A percentile compares a stretch with the other conserved stretches of the same genome.
Evolutionary conservation across 768 basidiomycete species (phyloP).

Genomic region (Russula vinacea): DNA sequence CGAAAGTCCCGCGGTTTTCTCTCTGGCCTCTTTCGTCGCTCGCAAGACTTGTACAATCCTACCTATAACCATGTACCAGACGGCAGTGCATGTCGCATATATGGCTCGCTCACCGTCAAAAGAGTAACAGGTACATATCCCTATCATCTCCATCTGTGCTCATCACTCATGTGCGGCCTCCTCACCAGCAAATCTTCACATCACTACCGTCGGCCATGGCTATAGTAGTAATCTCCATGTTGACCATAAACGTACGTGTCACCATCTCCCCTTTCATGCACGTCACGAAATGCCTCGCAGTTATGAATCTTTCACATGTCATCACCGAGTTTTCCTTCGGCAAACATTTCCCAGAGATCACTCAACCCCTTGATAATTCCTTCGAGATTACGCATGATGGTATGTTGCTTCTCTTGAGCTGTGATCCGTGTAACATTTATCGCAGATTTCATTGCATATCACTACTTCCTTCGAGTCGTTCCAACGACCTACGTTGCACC

Average conservation of each 20-base stretch:
- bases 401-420: constrained; percentile 40
- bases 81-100: constrained; percentile 80
- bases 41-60: constrained; percentile 54
- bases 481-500: constrained; percentile 90
- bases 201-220: constrained; percentile 93
- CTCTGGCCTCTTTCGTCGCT: constrained; percentile 49
- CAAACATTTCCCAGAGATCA: constrained; percentile 91
- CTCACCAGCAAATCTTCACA: constrained; percentile 78
- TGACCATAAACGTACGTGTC: constrained; percentile 70
- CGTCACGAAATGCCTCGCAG: constrained; percentile 40
- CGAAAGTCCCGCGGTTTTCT: constrained; percentile 73
- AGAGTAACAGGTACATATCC: constrained; percentile 71
- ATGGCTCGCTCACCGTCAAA: constrained; percentile 78
- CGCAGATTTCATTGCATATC: constrained; percentile 83
- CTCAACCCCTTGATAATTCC: constrained; percentile 90
- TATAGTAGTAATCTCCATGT: constrained; percentile 86
- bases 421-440: constrained; percentile 13
- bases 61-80: constrained; percentile 68
- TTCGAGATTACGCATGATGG: constrained; percentile 70
- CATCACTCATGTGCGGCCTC: not conserved
- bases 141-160: not conserved
- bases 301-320: constrained; percentile 95
- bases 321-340: constrained; percentile 98
- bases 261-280: not conserved
- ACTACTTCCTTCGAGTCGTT: constrained; percentile 94